These are phyloP conservation scores for Saccharomyces hybrid DNA, from an alignment of 1,139 yeast species.

Conservation along the genomic window DNA sequence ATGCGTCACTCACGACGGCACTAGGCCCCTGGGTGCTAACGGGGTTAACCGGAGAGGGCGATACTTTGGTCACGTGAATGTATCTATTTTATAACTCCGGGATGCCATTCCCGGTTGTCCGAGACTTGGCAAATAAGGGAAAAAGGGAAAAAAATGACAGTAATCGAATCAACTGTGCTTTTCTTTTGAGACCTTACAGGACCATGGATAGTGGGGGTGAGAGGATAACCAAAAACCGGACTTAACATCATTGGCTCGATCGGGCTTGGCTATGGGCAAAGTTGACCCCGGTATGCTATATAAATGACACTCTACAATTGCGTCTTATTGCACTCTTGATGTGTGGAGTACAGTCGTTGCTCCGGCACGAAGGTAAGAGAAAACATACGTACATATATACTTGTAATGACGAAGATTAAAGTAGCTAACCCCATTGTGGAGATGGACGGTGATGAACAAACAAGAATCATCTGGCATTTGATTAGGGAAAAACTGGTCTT, in stretches of 20 bases:
- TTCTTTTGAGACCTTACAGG: not conserved
- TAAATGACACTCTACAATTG: not conserved
- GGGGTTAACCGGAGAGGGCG: not conserved
- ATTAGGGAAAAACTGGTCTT: slow-evolving; percentile 73
- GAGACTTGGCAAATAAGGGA: not conserved
- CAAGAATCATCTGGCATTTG: slow-evolving; percentile 83
- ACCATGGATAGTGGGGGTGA: not conserved
- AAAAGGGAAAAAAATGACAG: not conserved
- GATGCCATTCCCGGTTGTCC: not conserved
- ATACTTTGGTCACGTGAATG: not conserved
- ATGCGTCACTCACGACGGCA: not conserved
- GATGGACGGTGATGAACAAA: slow-evolving; percentile 95
- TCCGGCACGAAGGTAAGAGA: not conserved
- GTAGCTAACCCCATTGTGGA: slow-evolving; percentile 89
- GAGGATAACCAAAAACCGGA: not conserved
- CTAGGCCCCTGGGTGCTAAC: not conserved
- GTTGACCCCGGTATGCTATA: not conserved
- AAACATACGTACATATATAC: not conserved
- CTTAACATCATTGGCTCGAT: not conserved
- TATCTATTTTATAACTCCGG: not conserved
- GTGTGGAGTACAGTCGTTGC: not conserved
- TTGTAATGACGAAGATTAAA: slow-evolving; percentile 46
- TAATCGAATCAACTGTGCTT: not conserved
- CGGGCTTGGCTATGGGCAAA: not conserved
- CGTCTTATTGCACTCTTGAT: not conserved